phyloP scores from a whole-genome alignment of 345 rosid genomes.

The Stellera chamaejasme region DNA sequence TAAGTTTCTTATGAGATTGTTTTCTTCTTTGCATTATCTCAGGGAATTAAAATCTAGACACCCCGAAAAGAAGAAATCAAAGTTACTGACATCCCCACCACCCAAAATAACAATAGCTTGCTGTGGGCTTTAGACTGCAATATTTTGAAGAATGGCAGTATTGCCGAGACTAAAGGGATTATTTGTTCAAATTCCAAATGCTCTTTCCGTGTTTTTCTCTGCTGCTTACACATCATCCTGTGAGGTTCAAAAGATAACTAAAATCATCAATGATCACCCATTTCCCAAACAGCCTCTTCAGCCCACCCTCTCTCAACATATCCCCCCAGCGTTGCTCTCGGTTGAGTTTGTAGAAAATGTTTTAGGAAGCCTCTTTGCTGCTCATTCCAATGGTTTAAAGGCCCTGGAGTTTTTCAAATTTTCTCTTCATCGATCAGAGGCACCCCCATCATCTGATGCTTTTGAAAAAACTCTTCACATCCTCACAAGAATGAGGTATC shows the following conservation, averaged over 20 bases:
- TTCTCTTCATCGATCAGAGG: conserved; percentile 26
- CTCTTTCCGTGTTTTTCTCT: conserved; percentile 7
- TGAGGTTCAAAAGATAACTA: conserved; percentile 43
- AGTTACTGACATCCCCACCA: too few species aligned
- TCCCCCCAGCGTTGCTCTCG: conserved; percentile 32
- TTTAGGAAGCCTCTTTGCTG: conserved; percentile 81
- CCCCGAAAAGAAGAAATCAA: too few species aligned
- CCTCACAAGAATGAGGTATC: conserved; percentile 72
- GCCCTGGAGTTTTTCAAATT: conserved; percentile 75
- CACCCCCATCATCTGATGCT: conserved; percentile 42
- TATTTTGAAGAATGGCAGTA: conserved; percentile 4
- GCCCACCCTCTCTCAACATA: conserved; percentile 32
- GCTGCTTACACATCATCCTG: conserved; percentile 9
- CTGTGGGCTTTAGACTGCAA: too few species aligned
- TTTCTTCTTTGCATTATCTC: too few species aligned
- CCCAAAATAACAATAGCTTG: too few species aligned
- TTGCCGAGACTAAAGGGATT: conserved; percentile 1
- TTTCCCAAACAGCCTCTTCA: conserved; percentile 56
- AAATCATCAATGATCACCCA: conserved; percentile 65
- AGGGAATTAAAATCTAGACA: too few species aligned
- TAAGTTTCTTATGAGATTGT: too few species aligned
- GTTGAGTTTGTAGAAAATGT: conserved; percentile 40
- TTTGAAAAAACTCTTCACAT: conserved; percentile 86
- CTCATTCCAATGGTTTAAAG: conserved; percentile 84
- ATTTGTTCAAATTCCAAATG: conserved; percentile 1